Percentiles rank a stretch among this genome's conserved stretches.
Conservation (phyloP, 768 basidiomycete genomes). For the Tricholoma sp. region DNA sequence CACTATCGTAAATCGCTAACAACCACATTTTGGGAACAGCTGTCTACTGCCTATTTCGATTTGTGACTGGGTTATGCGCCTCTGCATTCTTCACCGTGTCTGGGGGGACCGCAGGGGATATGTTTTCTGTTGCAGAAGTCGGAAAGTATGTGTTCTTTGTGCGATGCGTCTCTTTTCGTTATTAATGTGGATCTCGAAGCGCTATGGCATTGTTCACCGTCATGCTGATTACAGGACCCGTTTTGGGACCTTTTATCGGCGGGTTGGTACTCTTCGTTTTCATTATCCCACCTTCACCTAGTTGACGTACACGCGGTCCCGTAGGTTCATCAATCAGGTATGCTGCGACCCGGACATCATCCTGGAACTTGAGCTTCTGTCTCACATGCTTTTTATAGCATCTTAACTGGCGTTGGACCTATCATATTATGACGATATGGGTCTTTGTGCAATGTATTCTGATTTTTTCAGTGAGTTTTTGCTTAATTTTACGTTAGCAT, state of each 20-base stretch:
- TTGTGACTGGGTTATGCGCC: slow-evolving; percentile 51
- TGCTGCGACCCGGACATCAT: slow-evolving; percentile 1
- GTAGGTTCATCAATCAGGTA: slow-evolving; percentile 69
- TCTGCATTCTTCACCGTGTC: slow-evolving; percentile 54
- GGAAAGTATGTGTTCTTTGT: slow-evolving; percentile 44
- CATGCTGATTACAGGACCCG: slow-evolving; percentile 47
- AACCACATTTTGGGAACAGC: slow-evolving; percentile 23
- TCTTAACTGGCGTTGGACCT: slow-evolving; percentile 73
- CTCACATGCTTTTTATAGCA: slow-evolving; percentile 29
- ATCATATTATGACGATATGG: slow-evolving; percentile 69
- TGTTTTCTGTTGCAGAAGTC: slow-evolving; percentile 52
- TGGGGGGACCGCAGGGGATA: slow-evolving; percentile 50
- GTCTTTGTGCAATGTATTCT: slow-evolving; percentile 45
- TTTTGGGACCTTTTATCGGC: slow-evolving; percentile 51
- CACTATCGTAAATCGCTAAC: not conserved
- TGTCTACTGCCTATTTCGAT: slow-evolving; percentile 54
- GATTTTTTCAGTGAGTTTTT: slow-evolving; percentile 42
- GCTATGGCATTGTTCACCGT: slow-evolving; percentile 55
- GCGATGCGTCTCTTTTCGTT: not conserved
- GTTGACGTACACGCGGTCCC: not conserved
- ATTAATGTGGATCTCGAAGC: slow-evolving; percentile 11
- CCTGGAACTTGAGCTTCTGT: not conserved
- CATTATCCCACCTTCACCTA: too few species aligned
- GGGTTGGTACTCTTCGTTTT: slow-evolving; percentile 36
- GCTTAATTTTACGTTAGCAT: not conserved